Evolutionary conservation across 1,284 basidiomycete genomes (phyloP), one percentile per base, ranked within the genome.

Genomic region (Cystobasidium pallidum): DNA sequence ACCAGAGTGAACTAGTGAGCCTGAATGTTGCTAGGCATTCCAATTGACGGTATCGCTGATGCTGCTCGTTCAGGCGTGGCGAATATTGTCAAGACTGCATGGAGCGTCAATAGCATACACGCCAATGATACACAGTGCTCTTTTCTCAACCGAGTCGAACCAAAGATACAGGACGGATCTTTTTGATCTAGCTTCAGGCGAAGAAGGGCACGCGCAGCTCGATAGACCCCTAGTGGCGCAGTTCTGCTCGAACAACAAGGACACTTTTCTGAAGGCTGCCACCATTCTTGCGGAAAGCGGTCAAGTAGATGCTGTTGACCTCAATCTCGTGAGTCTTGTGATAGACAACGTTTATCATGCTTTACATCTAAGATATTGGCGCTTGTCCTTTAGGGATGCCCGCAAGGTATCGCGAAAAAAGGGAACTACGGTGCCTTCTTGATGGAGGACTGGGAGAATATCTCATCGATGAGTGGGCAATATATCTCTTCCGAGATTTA

Each of bases 61-160:
- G 30, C 30, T n/a, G 13, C 28, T 19, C 21, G 19, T n/a, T 13
- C 59, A 72, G 73, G 89, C 93, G 15, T 99, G 93, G 92, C 86
- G 95, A 74, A 87, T 89, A 72, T 83, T 98, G n/a, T 91, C 91
- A 10, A 85, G 94, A 66, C 83, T 89, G 73, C 93, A 96, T 78
- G 91, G 94, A 34, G 82, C 83, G 0, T 82, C 94, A 85, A 85
- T 98, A 6, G 86, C 88, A 11, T 99, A 97, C 80, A 94, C 94
- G 0, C 95, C 95, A 4, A 99, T 99, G 95, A 97, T 99, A 79
- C 93, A 96, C 77, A 91, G 94, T 64, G 92, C 91, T 85, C 87
- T 92, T 80, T 97, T 91, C 76, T 83, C 84, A 34, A 78, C 83
- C 17, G 82, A 73, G 28, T 43, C 82, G 1, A 85, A 86, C 70